Evolutionary conservation across 805 yeast genomes (phyloP).

Genomic region (Isabelozyma heimii): DNA sequence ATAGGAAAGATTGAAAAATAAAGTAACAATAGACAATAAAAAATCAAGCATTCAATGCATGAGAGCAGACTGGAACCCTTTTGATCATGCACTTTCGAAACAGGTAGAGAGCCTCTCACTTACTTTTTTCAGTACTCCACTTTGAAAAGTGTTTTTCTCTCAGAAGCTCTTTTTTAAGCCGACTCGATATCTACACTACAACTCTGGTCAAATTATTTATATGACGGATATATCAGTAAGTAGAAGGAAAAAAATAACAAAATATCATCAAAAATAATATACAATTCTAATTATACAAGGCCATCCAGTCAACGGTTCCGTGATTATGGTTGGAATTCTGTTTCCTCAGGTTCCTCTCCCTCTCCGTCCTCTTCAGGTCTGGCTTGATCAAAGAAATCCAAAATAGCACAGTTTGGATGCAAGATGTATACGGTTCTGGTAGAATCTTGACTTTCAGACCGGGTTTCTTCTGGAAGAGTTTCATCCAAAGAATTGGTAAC

Average conservation of each 20-base stretch:
- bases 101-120: no score
- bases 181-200: no score
- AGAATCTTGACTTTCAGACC: conserved; percentile 15
- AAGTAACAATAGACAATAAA: no score
- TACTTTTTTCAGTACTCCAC: no score
- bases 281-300: background rate
- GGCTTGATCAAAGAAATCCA: conserved; percentile 57
- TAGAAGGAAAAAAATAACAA: background rate
- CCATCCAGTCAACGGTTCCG: background rate
- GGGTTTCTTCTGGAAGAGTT: conserved; percentile 11
- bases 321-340: background rate
- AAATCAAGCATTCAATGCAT: no score
- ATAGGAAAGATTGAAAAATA: no score
- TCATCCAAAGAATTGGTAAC: conserved; percentile 33
- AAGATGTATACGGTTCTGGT: conserved; percentile 37
- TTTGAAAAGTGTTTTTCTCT: no score
- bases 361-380: conserved; percentile 12
- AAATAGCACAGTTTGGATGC: conserved; percentile 83
- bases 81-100: no score
- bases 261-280: no score
- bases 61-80: no score
- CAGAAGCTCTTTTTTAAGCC: no score
- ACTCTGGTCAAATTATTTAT: no score
- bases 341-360: background rate
- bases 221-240: background rate